Conservation (phyloP, 805 yeast species). For the Suhomyces vadensis region DNA sequence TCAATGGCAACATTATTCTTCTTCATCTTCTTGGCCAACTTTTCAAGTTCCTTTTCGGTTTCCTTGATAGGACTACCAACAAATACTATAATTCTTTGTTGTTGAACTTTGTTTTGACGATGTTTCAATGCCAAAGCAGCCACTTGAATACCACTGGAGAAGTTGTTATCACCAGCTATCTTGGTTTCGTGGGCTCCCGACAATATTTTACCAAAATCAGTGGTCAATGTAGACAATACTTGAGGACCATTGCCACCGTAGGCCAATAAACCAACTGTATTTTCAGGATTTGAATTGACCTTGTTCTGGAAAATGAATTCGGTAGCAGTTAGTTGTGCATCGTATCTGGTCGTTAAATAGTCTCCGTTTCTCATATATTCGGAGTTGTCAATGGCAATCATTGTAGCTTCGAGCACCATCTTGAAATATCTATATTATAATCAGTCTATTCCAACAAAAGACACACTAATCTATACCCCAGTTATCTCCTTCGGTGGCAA, state of each 20-base stretch:
- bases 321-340: conserved; percentile 89
- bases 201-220: conserved; percentile 82
- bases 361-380: conserved; percentile 97
- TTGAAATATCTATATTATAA: conserved; percentile 16
- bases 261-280: conserved; percentile 87
- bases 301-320: conserved; percentile 84
- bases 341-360: conserved; percentile 81
- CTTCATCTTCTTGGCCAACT: conserved; percentile 87
- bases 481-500: conserved; percentile 1
- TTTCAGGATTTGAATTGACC: conserved; percentile 88
- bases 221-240: conserved; percentile 85
- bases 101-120: conserved; percentile 91
- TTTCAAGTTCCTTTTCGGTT: conserved; percentile 68
- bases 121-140: conserved; percentile 91
- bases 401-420: conserved; percentile 95
- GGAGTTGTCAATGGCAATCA: conserved; percentile 92
- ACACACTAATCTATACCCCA: background rate
- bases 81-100: conserved; percentile 85
- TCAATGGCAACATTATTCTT: conserved; percentile 91
- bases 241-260: conserved; percentile 83
- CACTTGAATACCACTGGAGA: conserved; percentile 85
- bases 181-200: conserved; percentile 80
- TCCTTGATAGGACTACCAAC: conserved; percentile 85
- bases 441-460: background rate
- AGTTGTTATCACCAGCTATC: conserved; percentile 65